Base-by-base conservation (phyloP, 768 basidiomycete species). In the Lentinula edodes region DNA sequence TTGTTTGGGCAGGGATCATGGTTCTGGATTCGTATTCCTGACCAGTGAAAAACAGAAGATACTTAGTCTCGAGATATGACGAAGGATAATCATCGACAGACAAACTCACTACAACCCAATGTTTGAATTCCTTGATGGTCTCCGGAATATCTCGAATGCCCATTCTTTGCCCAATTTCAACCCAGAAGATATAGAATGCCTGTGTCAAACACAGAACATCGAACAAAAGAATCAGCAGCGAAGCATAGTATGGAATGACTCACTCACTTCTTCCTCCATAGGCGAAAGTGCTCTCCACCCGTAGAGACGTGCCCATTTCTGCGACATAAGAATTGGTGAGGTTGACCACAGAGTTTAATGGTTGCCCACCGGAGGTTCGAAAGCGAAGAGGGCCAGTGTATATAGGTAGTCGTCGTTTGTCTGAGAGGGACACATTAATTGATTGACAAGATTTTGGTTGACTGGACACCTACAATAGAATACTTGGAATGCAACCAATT, bases 111-210 rank as follows among this genome's bases (percentile, higher is more conserved):
- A 64, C 61, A n/a, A 73, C 68, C 81, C 80, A 83, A 5, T 63
- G 67, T 10, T 63, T 62, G 58, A 82, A 65, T 3, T 67, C 77
- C 16, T 77, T 72, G 13, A 76, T 43, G 2, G 72, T 74, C 1
- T 72, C 72, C 1, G 82, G 83, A 43, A 84, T 80, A 63, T 78
- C 74, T 50, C 70, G 64, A 53, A 84, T 83, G 6, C 73, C 70
- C 82, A 84, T 82, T 52, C 75, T 69, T 43, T 66, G 65, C 4
- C 81, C 81, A 13, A 83, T 73, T 63, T 82, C 80, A 0, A 51
- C 46, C 80, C 81, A 84, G 62, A 64, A 65, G 2, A 67, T 67
- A 60, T 71, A 81, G 32, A 66, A 73, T 8, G 80, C 77, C 74
- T 78, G 38, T 12, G 28, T 28, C 28, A 28, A 28, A 18, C 52